phyloP scores from a whole-genome alignment of 306 rosid genomes.

The Geum urbanum region DNA sequence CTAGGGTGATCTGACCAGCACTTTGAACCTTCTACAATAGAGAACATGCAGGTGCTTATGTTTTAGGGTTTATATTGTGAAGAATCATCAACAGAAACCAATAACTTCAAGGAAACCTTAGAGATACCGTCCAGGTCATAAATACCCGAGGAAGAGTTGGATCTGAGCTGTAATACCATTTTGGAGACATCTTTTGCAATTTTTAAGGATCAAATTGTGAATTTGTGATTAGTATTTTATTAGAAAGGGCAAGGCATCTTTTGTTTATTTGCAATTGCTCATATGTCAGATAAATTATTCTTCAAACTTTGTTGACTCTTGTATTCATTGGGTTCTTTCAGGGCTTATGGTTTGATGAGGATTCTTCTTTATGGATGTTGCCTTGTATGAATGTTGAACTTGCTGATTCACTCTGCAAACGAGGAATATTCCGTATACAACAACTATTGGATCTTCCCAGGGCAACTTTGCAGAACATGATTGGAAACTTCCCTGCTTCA shows the following conservation, averaged over 20 bases:
- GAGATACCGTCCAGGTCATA: neutral
- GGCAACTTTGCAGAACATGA: conserved; percentile 52
- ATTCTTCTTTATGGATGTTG: conserved; percentile 84
- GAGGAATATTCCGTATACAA: conserved; percentile 51
- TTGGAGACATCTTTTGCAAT: neutral
- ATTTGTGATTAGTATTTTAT: neutral
- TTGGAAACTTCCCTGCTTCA: conserved; percentile 71
- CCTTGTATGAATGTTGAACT: conserved; percentile 80
- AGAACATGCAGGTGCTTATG: neutral
- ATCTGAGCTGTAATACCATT: neutral
- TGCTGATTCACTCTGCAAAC: conserved; percentile 43
- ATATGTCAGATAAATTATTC: neutral
- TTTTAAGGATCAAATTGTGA: neutral
- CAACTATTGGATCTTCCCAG: conserved; percentile 67
- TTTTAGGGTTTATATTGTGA: neutral
- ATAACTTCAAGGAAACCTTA: neutral
- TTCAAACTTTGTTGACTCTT: neutral
- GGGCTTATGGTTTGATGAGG: conserved; percentile 88
- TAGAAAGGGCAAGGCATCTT: neutral
- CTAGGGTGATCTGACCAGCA: neutral
- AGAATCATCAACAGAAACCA: neutral
- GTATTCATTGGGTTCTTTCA: conserved; percentile 35
- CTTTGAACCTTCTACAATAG: neutral
- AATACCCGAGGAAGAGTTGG: neutral
- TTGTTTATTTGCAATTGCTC: no score